phyloP scores from a whole-genome alignment of 352 stramenopile species.

The Bremia lactucae region DNA sequence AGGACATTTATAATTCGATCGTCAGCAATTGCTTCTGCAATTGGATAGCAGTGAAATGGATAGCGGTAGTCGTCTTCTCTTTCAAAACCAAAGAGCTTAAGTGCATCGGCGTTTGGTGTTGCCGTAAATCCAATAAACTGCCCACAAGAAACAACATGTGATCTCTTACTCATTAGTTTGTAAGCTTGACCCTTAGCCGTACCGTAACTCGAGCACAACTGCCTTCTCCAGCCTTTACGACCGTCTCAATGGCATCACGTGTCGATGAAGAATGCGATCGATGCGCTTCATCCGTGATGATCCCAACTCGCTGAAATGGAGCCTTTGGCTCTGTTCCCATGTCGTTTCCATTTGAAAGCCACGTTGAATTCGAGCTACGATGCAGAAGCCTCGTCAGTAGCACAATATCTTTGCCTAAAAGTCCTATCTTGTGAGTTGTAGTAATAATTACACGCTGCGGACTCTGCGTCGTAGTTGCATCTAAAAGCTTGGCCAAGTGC shows the following conservation, averaged over 20 bases:
- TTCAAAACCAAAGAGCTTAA: slow-evolving; percentile 55
- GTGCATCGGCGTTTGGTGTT: slow-evolving; percentile 52
- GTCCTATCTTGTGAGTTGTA: slow-evolving; percentile 70
- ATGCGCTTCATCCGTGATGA: slow-evolving; percentile 80
- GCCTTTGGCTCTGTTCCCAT: background rate
- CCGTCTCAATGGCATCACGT: slow-evolving; percentile 49
- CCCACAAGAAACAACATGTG: background rate
- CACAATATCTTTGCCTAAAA: slow-evolving; percentile 60
- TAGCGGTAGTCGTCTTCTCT: slow-evolving; percentile 5
- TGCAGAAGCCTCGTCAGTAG: slow-evolving; percentile 55
- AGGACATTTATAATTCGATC: slow-evolving; percentile 55
- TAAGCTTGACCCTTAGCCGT: background rate
- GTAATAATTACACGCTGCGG: slow-evolving; percentile 64
- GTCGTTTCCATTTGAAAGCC: background rate
- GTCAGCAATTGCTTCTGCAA: slow-evolving; percentile 42
- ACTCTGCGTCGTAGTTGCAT: slow-evolving; percentile 11
- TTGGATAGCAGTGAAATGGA: slow-evolving; percentile 71
- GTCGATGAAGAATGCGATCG: slow-evolving; percentile 64
- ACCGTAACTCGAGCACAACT: slow-evolving; percentile 32
- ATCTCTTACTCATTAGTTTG: background rate
- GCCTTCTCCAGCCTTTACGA: slow-evolving; percentile 43
- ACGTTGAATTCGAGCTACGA: slow-evolving; percentile 15
- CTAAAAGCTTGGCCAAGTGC: slow-evolving; percentile 47
- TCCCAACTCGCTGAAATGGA: slow-evolving; percentile 50
- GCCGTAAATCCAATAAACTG: slow-evolving; percentile 80